Percentiles rank a stretch among this genome's conserved stretches.
Conservation (phyloP, 768 basidiomycete species). For the Hericium rajendrae region DNA sequence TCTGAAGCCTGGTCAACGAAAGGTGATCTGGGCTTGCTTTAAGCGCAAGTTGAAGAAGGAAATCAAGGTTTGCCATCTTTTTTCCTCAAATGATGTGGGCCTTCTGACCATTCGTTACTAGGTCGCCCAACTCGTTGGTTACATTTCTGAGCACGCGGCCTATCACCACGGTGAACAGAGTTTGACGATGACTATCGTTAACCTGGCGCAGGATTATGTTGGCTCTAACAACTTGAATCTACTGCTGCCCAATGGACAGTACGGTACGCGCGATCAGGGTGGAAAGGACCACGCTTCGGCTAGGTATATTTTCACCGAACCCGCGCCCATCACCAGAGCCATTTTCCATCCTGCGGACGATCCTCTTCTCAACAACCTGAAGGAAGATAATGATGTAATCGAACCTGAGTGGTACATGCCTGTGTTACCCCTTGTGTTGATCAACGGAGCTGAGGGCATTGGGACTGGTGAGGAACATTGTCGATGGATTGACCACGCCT, state of each 20-base stretch:
- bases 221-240: conserved; percentile 94
- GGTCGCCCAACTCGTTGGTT: conserved; percentile 94
- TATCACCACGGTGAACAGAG: conserved; percentile 96
- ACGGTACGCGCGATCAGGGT: conserved; percentile 86
- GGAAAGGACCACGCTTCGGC: conserved; percentile 96
- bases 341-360: conserved; percentile 83
- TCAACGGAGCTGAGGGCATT: conserved; percentile 96
- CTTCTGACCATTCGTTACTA: conserved; percentile 16
- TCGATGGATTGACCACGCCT: conserved; percentile 2
- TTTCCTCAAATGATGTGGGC: too few species aligned
- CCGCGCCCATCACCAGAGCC: conserved; percentile 61
- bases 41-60: conserved; percentile 88
- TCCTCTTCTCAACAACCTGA: conserved; percentile 70
- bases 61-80: conserved; percentile 54
- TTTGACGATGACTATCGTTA: conserved; percentile 84
- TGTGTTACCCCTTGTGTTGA: conserved; percentile 73
- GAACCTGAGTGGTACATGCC: conserved; percentile 97
- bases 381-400: conserved; percentile 77
- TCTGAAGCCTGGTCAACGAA: conserved; percentile 94
- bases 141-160: conserved; percentile 85
- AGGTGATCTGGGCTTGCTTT: conserved; percentile 94
- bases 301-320: conserved; percentile 89
- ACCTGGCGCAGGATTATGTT: conserved; percentile 87
- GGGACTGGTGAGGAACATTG: conserved; percentile 61
- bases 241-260: conserved; percentile 84